These are phyloP conservation scores for Zea mays DNA, from an alignment of 176 grass and related monocot species.

Conservation along the genomic window Zm-B73-REFERENCE-NAM-5.0 NC_050096.1:43985001-43985500, in stretches of 20 bases:
- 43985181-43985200: background rate
- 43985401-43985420: no score
- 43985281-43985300: conserved; percentile 30
- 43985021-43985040: background rate
- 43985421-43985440: background rate
- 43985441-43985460: conserved; percentile 41
- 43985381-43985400: background rate
- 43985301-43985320: background rate
- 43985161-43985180: conserved; percentile 31
- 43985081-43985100: conserved; percentile 40
- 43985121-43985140: conserved; percentile 6
- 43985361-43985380: background rate
- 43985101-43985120: conserved; percentile 40
- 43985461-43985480: conserved; percentile 35
- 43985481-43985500: conserved; percentile 50
- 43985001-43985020: background rate
- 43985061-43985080: conserved; percentile 16
- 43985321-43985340: conserved; percentile 11
- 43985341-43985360: conserved; percentile 4
- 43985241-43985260: conserved; percentile 54
- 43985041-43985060: background rate
- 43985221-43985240: conserved; percentile 57
- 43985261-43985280: conserved; percentile 43
- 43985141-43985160: background rate
- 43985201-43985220: conserved; percentile 27